Evolutionary conservation across 2,329 filamentous ascomycete species (phyloP), one percentile per base, ranked within the genome.

Genomic region (Kalaharituber pfeilii): DNA sequence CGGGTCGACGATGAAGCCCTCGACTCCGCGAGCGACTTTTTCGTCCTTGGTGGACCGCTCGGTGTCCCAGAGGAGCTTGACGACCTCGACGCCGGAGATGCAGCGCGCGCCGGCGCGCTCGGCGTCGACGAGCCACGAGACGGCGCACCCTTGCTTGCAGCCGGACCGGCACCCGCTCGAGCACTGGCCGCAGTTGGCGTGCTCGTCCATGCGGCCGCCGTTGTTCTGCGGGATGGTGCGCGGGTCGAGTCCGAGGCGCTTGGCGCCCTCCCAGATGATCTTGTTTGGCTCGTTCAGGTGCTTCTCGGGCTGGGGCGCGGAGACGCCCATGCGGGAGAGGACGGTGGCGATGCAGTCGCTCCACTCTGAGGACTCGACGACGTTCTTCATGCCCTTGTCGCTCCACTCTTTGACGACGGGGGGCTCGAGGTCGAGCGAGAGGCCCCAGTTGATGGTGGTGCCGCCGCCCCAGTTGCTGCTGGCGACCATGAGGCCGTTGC

Each of bases 391-490:
- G 94, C 84, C 59, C 76, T 79, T 65, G 89, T 85, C 0, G 85
- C 83, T 61, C 75, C 72, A 51, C 80, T 69, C 50, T 70, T 71
- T 6, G 77, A 77, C 63, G 75, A 83, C 20, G 2, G 33, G 33
- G 4, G 33, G 33, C 20, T 39, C 33, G 4, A 39, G 33, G 4
- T 9, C 33, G 33, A 39, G 33, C 8, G 33, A 39, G 33, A 39
- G 15, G 1, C 33, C 33, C 87, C 87, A 95, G 68, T 95, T 95
- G 62, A 94, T 69, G 0, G 85, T 86, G 5, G 87, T 87, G 54
- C 88, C 88, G 42, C 88, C 88, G 26, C 88, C 88, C 78, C 83
- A 94, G 27, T 77, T 77, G 54, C 78, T 76, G 1, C 84, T 88
- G 0, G 82, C 77, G 2, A 84, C 66, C 11, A 89, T 67, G 15